phyloP scores from a whole-genome alignment of 352 stramenopile species.

The Globisporangium okanoganense region DNA sequence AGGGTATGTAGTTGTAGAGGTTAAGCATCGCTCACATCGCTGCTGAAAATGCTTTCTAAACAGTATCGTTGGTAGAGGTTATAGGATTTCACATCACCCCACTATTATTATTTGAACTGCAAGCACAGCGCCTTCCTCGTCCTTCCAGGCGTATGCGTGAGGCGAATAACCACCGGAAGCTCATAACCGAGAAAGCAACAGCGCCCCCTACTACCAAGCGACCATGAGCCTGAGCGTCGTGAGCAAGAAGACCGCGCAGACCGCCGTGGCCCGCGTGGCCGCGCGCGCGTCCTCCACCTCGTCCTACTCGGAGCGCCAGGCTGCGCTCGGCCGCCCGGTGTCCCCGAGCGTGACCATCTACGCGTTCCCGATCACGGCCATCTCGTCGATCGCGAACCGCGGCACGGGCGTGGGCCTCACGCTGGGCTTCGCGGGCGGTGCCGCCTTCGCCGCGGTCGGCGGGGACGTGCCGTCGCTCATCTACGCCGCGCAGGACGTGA shows the following conservation, averaged over 20 bases:
- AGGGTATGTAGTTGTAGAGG: too few relatives aligned
- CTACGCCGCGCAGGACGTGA: slow-evolving; percentile 64
- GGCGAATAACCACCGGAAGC: too few relatives aligned
- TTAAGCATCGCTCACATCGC: too few relatives aligned
- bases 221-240: slow-evolving; percentile 11
- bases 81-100: too few relatives aligned
- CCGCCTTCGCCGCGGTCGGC: slow-evolving; percentile 67
- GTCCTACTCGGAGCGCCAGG: slow-evolving; percentile 85
- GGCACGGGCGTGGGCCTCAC: slow-evolving; percentile 72
- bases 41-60: too few relatives aligned
- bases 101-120: too few relatives aligned
- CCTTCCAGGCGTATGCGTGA: too few relatives aligned
- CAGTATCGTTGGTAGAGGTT: too few relatives aligned
- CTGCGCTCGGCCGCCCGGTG: slow-evolving; percentile 86
- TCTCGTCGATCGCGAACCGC: slow-evolving; percentile 56
- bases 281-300: slow-evolving; percentile 23
- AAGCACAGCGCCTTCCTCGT: too few relatives aligned
- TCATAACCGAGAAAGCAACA: too few relatives aligned
- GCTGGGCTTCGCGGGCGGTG: slow-evolving; percentile 72
- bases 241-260: slow-evolving; percentile 16
- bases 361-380: slow-evolving; percentile 89
- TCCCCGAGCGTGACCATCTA: slow-evolving; percentile 98
- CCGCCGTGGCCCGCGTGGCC: not conserved
- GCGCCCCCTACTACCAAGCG: too few relatives aligned
- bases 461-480: slow-evolving; percentile 79